Percentiles rank a stretch among this genome's conserved stretches.
phyloP scores from a whole-genome alignment of 176 grass and related monocot species.

The Hsuehochloa calcarea region DNA sequence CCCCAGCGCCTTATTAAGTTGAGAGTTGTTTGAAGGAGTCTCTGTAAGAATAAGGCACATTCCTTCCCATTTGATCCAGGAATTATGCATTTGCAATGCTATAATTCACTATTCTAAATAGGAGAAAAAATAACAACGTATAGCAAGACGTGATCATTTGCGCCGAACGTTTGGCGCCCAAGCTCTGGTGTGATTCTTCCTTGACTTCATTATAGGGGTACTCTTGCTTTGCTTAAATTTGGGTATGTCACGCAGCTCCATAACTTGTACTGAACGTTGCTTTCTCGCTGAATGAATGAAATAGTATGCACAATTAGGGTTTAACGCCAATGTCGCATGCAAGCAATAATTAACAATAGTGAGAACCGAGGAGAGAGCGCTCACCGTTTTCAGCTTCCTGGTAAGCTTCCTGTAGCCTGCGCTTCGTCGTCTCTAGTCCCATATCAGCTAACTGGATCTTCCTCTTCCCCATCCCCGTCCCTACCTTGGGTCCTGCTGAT shows the following conservation, averaged over 20 bases:
- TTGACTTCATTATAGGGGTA: neutral
- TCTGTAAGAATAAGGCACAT: neutral
- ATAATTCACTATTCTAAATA: neutral
- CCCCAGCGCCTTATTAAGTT: neutral
- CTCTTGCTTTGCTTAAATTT: slow-evolving; percentile 10
- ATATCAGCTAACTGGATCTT: neutral
- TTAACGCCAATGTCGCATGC: neutral
- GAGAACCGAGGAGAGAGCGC: neutral
- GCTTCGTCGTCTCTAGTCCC: slow-evolving; percentile 41
- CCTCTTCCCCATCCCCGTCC: slow-evolving; percentile 14
- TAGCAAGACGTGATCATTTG: neutral
- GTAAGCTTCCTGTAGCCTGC: slow-evolving; percentile 57
- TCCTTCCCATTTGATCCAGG: neutral
- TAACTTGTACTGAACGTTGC: slow-evolving; percentile 40
- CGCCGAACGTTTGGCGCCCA: neutral
- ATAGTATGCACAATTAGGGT: neutral
- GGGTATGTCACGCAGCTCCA: slow-evolving; percentile 34
- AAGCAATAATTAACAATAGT: neutral
- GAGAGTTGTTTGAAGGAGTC: no score
- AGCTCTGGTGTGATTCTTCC: neutral
- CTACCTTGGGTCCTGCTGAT: neutral
- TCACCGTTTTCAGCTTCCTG: slow-evolving; percentile 61
- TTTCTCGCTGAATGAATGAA: slow-evolving; percentile 40
- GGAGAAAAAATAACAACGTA: neutral
- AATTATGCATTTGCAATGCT: neutral